Evolutionary conservation across 164 flowering plant species (phyloP).

Genomic region (Chloranthus sessilifolius): DNA sequence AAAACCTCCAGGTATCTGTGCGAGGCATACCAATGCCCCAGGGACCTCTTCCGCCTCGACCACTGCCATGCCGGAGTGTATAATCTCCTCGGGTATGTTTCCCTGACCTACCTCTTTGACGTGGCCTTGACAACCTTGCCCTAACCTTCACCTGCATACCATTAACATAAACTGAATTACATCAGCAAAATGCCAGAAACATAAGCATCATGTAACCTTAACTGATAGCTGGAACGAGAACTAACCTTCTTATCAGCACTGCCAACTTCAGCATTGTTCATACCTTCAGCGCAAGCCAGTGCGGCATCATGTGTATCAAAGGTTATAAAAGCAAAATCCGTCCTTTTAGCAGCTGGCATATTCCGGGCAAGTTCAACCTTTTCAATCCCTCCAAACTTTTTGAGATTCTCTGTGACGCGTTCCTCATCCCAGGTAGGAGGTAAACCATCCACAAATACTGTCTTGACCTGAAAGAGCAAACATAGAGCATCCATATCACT

Average conservation of each 20-base stretch:
- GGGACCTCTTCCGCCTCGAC: constrained; percentile 41
- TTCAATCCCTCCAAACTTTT: constrained; percentile 72
- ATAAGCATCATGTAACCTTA: not conserved
- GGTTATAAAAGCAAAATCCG: constrained; percentile 91
- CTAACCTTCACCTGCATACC: constrained; percentile 74
- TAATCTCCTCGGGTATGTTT: constrained; percentile 42
- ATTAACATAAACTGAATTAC: no score
- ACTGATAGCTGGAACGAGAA: not conserved
- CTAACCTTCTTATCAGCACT: constrained; percentile 81
- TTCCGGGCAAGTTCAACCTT: constrained; percentile 93
- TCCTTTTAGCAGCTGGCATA: constrained; percentile 92
- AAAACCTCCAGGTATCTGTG: constrained; percentile 31
- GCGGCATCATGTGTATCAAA: constrained; percentile 89
- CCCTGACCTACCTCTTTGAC: constrained; percentile 59
- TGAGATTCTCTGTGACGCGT: constrained; percentile 56
- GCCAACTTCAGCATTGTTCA: constrained; percentile 82
- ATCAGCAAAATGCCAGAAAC: not conserved
- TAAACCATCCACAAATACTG: constrained; percentile 84
- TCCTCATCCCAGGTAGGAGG: constrained; percentile 96
- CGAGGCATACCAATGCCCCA: constrained; percentile 42
- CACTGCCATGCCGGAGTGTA: constrained; percentile 29
- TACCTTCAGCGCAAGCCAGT: constrained; percentile 78
- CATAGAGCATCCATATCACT: not conserved
- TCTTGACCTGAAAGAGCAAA: constrained; percentile 59
- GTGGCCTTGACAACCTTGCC: constrained; percentile 90